Conservation (phyloP, 768 basidiomycete species). For the Tulasnella sp. region DNA sequence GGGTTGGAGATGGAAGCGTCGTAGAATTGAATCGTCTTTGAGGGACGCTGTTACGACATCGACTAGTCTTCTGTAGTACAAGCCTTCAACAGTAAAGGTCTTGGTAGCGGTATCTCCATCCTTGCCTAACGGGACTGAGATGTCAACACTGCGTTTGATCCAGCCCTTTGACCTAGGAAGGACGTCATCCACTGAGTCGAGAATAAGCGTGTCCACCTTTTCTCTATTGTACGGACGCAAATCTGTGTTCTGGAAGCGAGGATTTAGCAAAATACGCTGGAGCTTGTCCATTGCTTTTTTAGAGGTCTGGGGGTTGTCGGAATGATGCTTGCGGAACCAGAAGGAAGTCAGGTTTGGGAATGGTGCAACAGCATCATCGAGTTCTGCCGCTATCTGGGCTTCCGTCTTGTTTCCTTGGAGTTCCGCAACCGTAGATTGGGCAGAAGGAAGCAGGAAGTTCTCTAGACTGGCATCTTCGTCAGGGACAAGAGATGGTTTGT, state of each 20-base stretch:
- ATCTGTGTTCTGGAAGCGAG: too few relatives aligned
- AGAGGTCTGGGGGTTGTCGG: background rate
- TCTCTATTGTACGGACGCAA: background rate
- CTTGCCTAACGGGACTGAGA: background rate
- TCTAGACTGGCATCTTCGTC: background rate
- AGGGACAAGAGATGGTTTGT: background rate
- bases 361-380: conserved; percentile 1
- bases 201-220: too few relatives aligned
- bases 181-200: too few relatives aligned
- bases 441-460: background rate
- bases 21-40: background rate
- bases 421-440: background rate
- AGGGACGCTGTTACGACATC: background rate
- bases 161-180: conserved; percentile 2
- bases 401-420: too few relatives aligned
- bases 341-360: background rate
- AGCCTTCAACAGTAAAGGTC: background rate
- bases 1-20: background rate
- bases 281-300: too few relatives aligned
- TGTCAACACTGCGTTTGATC: background rate
- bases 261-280: too few relatives aligned
- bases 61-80: background rate
- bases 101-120: background rate
- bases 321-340: background rate
- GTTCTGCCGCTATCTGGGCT: too few relatives aligned